phyloP scores from a whole-genome alignment of 805 yeast genomes.

The Starmerella apis region DNA sequence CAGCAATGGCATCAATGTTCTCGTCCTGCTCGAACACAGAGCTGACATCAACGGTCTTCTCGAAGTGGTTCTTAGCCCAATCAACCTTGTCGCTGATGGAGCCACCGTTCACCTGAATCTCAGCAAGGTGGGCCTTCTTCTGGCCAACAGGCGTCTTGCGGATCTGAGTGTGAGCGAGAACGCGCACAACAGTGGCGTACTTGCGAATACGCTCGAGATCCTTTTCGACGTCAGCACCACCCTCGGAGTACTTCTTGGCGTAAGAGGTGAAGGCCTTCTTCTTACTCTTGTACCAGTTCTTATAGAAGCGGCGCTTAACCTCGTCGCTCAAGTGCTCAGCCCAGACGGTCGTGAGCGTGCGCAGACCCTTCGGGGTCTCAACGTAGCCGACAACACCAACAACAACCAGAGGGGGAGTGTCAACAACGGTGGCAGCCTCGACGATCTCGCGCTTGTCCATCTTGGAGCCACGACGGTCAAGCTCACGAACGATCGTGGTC shows the following conservation, averaged over 20 bases:
- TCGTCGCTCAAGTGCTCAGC: slow-evolving; percentile 99
- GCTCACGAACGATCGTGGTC: slow-evolving; percentile 99
- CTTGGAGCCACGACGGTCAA: slow-evolving; percentile 99
- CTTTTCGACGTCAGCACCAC: slow-evolving; percentile 77
- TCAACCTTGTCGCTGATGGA: slow-evolving; percentile 92
- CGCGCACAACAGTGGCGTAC: slow-evolving; percentile 98
- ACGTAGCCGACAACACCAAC: slow-evolving; percentile 99
- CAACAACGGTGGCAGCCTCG: slow-evolving; percentile 98
- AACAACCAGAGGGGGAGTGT: slow-evolving; percentile 97
- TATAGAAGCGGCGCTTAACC: slow-evolving; percentile 99
- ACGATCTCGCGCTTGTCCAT: slow-evolving; percentile 99
- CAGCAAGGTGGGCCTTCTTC: slow-evolving; percentile 99
- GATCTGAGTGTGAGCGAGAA: slow-evolving; percentile 97
- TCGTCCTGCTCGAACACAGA: slow-evolving; percentile 97
- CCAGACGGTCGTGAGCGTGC: slow-evolving; percentile 99
- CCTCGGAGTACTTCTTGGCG: slow-evolving; percentile 94
- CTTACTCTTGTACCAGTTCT: slow-evolving; percentile 99
- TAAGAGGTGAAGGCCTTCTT: slow-evolving; percentile 99
- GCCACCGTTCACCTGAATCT: slow-evolving; percentile 99
- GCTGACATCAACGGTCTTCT: slow-evolving; percentile 94
- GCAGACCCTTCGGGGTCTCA: slow-evolving; percentile 99
- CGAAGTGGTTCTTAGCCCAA: slow-evolving; percentile 98
- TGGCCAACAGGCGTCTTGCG: slow-evolving; percentile 98
- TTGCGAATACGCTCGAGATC: slow-evolving; percentile 98
- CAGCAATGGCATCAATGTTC: slow-evolving; percentile 96